These are phyloP conservation scores for Phylloporus sp. DNA, from an alignment of 768 basidiomycete genomes.

Conservation along the genomic window DNA sequence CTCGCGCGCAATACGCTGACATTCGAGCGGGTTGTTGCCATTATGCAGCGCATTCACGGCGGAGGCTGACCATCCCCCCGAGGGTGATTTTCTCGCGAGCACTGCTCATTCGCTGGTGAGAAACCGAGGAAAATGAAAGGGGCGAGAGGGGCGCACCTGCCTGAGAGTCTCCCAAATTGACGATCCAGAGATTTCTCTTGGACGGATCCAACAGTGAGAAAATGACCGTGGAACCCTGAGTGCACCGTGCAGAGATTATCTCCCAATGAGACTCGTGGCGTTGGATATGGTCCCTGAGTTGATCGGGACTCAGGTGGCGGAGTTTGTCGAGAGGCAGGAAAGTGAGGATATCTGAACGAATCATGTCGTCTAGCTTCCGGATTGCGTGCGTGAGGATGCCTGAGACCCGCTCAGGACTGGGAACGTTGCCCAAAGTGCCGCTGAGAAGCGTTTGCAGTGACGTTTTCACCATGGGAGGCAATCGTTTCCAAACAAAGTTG, in stretches of 20 bases:
- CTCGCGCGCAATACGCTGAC: constrained; percentile 26
- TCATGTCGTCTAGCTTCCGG: constrained; percentile 38
- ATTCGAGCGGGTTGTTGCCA: constrained; percentile 26
- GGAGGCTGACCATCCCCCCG: constrained; percentile 19
- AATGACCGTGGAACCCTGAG: constrained; percentile 32
- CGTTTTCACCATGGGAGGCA: constrained; percentile 39
- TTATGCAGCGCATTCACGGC: constrained; percentile 31
- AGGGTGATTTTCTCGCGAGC: constrained; percentile 18
- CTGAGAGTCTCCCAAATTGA: constrained; percentile 34
- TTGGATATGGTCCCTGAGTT: constrained; percentile 39
- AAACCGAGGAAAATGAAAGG: not conserved
- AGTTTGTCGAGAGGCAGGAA: constrained; percentile 40
- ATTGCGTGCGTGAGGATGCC: constrained; percentile 38
- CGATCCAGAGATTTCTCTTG: constrained; percentile 30
- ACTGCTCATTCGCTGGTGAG: constrained; percentile 12
- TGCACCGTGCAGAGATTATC: constrained; percentile 29
- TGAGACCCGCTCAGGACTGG: constrained; percentile 35
- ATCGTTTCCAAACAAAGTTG: constrained; percentile 37
- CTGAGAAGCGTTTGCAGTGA: constrained; percentile 36
- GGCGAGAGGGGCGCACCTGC: constrained; percentile 23
- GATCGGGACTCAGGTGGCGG: constrained; percentile 34
- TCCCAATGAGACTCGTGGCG: constrained; percentile 37
- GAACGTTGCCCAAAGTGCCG: constrained; percentile 16
- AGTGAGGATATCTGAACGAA: constrained; percentile 41
- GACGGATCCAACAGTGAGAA: constrained; percentile 30